Percentiles rank a stretch among this genome's conserved stretches.
These are phyloP conservation scores for Fusarium ramigenum DNA, from an alignment of 2,329 filamentous ascomycete species.

Conservation along the genomic window DNA sequence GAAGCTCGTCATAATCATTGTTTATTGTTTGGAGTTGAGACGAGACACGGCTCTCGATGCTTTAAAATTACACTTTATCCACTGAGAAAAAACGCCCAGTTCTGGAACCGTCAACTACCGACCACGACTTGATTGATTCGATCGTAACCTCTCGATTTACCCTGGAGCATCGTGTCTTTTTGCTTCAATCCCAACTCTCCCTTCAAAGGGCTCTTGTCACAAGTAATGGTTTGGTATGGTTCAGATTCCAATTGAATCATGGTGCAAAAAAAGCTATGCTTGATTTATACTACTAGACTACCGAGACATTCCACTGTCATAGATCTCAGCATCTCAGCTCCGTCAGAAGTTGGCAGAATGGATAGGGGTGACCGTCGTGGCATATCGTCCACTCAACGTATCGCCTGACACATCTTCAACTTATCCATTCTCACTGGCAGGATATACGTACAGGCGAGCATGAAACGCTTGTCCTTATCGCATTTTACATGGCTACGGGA, in stretches of 20 bases:
- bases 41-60: conserved; percentile 12
- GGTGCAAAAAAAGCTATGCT: not conserved
- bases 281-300: not conserved
- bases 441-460: too few relatives aligned
- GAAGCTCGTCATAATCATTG: not conserved
- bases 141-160: not conserved
- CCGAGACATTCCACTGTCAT: not conserved
- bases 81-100: not conserved
- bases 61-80: not conserved
- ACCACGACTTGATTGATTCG: not conserved
- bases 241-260: not conserved
- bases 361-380: not conserved
- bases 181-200: not conserved
- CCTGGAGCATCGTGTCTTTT: not conserved
- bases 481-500: too few relatives aligned
- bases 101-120: not conserved
- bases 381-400: not conserved
- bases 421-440: not conserved
- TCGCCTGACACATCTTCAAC: not conserved
- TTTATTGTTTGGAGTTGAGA: conserved; percentile 19
- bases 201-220: not conserved
- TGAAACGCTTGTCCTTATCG: too few relatives aligned
- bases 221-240: not conserved
- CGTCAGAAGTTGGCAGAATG: not conserved
- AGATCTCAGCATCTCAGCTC: not conserved